Percentiles rank a stretch among this genome's conserved stretches.
Evolutionary conservation across 306 rosid genomes (phyloP).

Genomic region (Lathyrus aphaca): DNA sequence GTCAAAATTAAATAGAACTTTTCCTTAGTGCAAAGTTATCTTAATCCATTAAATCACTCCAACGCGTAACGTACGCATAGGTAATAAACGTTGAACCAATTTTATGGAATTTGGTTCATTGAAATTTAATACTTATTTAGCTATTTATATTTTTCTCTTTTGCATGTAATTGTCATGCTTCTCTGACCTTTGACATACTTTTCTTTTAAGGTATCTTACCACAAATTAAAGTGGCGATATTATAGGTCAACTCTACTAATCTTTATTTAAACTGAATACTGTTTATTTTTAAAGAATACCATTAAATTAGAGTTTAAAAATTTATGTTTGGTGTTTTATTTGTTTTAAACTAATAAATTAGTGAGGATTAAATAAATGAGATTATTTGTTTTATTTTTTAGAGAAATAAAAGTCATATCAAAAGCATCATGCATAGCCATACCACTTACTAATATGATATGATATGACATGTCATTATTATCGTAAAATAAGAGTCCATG

Average conservation of each 20-base stretch:
- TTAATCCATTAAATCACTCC: not conserved
- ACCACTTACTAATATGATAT: slow-evolving; percentile 20
- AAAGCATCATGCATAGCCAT: slow-evolving; percentile 19
- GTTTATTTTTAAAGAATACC: not conserved
- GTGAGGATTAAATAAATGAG: too few species aligned
- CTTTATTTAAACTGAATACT: not conserved
- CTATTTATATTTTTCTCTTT: not conserved
- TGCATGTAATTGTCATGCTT: not conserved
- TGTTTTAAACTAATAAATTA: too few species aligned
- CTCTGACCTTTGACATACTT: not conserved
- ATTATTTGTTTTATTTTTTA: too few species aligned
- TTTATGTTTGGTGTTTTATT: too few species aligned
- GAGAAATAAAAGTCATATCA: slow-evolving; percentile 26
- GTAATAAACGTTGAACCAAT: not conserved
- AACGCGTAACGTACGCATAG: not conserved
- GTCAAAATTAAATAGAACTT: too few species aligned
- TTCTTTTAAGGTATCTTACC: not conserved
- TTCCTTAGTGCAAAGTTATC: not conserved
- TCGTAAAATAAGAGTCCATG: not conserved
- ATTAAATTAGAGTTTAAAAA: not conserved
- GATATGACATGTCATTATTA: not conserved
- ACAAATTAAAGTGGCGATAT: not conserved
- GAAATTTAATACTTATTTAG: not conserved
- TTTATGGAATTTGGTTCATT: not conserved
- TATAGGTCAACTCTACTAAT: not conserved